Percentiles rank a stretch among this genome's conserved stretches.
Conservation (phyloP, 2,329 filamentous ascomycete species). For the Aspergillus fructus region DNA sequence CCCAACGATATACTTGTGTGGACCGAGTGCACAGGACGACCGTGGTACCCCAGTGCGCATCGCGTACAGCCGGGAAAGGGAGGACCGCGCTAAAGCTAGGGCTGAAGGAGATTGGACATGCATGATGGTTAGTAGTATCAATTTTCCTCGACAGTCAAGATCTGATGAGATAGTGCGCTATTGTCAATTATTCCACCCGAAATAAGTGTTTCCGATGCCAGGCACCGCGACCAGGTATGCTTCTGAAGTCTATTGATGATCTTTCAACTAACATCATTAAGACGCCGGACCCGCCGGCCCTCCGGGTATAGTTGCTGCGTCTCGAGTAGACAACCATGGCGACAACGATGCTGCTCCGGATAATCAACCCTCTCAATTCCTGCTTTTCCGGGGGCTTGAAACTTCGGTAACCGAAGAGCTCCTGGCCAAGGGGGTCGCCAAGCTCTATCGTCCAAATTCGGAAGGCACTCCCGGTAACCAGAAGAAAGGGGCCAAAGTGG, state of each 20-base stretch:
- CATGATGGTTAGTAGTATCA: constrained; percentile 43
- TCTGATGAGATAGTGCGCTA: constrained; percentile 46
- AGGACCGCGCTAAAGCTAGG: constrained; percentile 48
- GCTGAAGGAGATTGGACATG: constrained; percentile 59
- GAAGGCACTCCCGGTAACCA: constrained; percentile 39
- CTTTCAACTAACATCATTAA: constrained; percentile 16
- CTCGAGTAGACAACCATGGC: constrained; percentile 50
- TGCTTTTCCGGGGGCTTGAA: constrained; percentile 72
- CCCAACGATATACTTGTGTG: constrained; percentile 52
- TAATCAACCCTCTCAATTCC: constrained; percentile 68
- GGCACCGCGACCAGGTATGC: constrained; percentile 52
- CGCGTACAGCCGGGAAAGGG: constrained; percentile 54
- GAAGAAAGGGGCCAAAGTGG: constrained; percentile 50
- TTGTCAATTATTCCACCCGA: constrained; percentile 58
- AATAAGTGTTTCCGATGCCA: constrained; percentile 60
- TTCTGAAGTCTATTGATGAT: background rate
- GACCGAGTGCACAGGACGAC: constrained; percentile 41
- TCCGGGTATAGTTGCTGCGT: constrained; percentile 40
- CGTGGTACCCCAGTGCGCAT: constrained; percentile 49
- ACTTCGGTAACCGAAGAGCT: constrained; percentile 69
- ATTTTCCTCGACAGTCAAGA: background rate
- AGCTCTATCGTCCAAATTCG: constrained; percentile 62
- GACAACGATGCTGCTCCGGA: constrained; percentile 57
- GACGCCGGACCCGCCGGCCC: constrained; percentile 31
- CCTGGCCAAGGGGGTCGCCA: constrained; percentile 70